phyloP scores from a whole-genome alignment of 2,329 filamentous ascomycete genomes.

The Fusarium multiceps region DNA sequence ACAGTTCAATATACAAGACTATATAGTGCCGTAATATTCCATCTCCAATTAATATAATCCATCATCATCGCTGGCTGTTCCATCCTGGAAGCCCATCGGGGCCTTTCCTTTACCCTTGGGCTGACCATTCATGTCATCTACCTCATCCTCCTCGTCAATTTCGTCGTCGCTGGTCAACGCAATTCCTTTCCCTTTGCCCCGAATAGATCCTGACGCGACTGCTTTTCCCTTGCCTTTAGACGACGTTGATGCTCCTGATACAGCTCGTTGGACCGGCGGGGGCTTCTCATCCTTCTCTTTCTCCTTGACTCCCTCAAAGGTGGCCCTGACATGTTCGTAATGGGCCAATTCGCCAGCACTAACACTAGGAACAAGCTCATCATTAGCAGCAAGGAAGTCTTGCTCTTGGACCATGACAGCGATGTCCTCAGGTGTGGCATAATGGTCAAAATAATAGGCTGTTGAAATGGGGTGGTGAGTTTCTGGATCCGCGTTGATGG shows the following conservation, averaged over 20 bases:
- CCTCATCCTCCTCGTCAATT: constrained; percentile 50
- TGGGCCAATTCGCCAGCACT: constrained; percentile 92
- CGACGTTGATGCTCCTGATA: constrained; percentile 45
- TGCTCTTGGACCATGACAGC: constrained; percentile 88
- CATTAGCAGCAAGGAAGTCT: constrained; percentile 85
- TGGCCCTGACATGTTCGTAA: constrained; percentile 84
- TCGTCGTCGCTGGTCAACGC: constrained; percentile 50
- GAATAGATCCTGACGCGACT: constrained; percentile 39
- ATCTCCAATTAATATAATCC: constrained; percentile 60
- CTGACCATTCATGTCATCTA: constrained; percentile 49
- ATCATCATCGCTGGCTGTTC: constrained; percentile 67
- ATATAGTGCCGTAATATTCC: constrained; percentile 16
- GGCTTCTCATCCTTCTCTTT: constrained; percentile 56
- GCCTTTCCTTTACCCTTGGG: constrained; percentile 69
- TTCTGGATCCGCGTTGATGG: constrained; percentile 67
- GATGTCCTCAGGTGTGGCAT: constrained; percentile 83
- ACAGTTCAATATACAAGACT: constrained; percentile 28
- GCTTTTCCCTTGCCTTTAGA: constrained; percentile 51
- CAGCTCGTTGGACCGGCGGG: constrained; percentile 39
- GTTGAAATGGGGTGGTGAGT: constrained; percentile 72
- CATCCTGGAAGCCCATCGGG: constrained; percentile 62
- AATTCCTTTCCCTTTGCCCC: constrained; percentile 52
- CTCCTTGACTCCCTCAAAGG: constrained; percentile 75
- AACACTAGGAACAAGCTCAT: constrained; percentile 91
- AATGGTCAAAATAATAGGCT: constrained; percentile 95